These are phyloP conservation scores for Gracilaria caudata DNA, from an alignment of 23 red algal species.

Conservation along the genomic window DNA sequence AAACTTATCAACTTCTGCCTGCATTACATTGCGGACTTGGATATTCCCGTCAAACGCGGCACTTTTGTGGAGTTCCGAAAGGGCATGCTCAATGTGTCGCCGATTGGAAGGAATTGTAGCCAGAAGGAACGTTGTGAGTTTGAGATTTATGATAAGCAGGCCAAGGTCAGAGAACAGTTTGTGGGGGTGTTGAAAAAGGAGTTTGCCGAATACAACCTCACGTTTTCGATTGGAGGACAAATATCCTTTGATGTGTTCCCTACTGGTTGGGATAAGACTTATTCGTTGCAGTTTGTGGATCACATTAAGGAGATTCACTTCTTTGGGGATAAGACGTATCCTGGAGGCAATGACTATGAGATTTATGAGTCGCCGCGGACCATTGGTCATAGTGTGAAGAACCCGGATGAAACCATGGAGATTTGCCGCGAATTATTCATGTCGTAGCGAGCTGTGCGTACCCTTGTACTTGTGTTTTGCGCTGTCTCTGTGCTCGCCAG, in stretches of 20 bases:
- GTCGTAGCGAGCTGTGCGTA: constrained; percentile 2
- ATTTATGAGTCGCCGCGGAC: constrained; percentile 82
- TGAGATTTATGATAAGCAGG: constrained; percentile 87
- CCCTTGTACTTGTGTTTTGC: neutral
- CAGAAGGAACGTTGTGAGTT: constrained; percentile 94
- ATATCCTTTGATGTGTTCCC: constrained; percentile 99
- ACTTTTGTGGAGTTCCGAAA: constrained; percentile 99
- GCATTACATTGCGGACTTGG: constrained; percentile 83
- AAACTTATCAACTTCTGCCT: constrained; percentile 91
- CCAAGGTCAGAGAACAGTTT: constrained; percentile 71
- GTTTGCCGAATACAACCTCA: constrained; percentile 78
- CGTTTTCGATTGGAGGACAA: constrained; percentile 98
- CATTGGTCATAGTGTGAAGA: constrained; percentile 79
- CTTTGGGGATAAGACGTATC: constrained; percentile 97
- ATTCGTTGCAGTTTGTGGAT: constrained; percentile 84
- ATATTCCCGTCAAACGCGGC: constrained; percentile 95
- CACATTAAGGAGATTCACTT: constrained; percentile 89
- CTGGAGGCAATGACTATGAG: constrained; percentile 98
- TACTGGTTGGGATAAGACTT: constrained; percentile 95
- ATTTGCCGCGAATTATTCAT: constrained; percentile 78
- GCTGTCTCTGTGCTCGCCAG: no score
- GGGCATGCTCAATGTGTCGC: constrained; percentile 98
- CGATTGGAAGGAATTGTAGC: constrained; percentile 95
- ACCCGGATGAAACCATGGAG: constrained; percentile 81
- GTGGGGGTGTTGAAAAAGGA: constrained; percentile 81